A percentile compares a stretch with the other conserved stretches of the same genome.
These are phyloP conservation scores for Diaporthe capsici DNA, from an alignment of 2,329 filamentous ascomycete genomes.

Conservation along the genomic window DNA sequence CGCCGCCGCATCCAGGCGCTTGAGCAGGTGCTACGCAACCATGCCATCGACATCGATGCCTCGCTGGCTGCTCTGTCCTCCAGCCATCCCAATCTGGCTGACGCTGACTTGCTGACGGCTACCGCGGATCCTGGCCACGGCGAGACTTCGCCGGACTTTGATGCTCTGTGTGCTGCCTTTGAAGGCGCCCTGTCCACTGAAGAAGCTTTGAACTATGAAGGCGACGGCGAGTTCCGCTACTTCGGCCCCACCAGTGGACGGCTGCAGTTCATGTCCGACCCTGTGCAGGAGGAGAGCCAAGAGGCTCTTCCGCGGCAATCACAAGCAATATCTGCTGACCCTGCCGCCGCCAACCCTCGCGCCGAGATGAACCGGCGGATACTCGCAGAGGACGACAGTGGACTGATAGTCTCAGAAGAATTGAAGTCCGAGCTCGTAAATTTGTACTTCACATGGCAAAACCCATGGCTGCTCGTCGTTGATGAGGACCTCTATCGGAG, in stretches of 20 bases:
- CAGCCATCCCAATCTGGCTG: background rate
- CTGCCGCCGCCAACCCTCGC: background rate
- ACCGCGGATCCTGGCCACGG: background rate
- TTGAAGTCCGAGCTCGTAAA: background rate
- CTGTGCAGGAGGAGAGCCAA: background rate
- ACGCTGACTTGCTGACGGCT: background rate
- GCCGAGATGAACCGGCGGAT: background rate
- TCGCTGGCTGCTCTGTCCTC: background rate
- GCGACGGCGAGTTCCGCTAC: conserved; percentile 9
- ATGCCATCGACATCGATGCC: background rate
- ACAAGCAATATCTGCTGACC: background rate
- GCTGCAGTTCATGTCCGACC: background rate
- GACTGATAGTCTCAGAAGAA: background rate
- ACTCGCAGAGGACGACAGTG: background rate
- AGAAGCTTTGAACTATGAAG: background rate
- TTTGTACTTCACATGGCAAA: background rate
- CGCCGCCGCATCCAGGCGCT: background rate
- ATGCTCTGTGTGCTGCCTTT: background rate
- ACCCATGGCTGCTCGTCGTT: background rate
- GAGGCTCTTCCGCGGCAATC: background rate
- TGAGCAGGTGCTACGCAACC: background rate
- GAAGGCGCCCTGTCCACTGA: background rate
- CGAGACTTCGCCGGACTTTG: background rate
- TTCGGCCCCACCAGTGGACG: background rate
- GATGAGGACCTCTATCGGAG: background rate